Conservation (phyloP, 306 rosid genomes). For the Acacia melanoxylon region DNA sequence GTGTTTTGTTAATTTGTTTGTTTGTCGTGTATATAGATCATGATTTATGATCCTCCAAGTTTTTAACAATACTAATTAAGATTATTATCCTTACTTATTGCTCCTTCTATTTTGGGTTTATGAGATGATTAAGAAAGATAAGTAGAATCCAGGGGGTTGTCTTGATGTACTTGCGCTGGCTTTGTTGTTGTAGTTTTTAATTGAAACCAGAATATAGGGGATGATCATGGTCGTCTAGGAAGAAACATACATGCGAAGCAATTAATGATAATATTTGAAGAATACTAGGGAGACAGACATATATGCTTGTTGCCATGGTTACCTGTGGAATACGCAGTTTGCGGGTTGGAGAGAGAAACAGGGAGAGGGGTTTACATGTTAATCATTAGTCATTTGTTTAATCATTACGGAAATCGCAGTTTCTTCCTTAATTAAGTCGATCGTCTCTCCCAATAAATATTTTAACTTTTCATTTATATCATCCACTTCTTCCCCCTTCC, state of each 20-base stretch:
- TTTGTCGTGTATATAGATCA: neutral
- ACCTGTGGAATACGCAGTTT: neutral
- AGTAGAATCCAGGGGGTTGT: neutral
- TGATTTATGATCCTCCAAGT: neutral
- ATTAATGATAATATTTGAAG: neutral
- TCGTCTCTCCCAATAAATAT: neutral
- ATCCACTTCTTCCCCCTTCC: neutral
- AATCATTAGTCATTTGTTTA: constrained; percentile 16
- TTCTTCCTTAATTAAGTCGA: constrained; percentile 1
- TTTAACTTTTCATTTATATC: neutral
- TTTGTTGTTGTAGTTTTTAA: neutral
- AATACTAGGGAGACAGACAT: constrained; percentile 13
- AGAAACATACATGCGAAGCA: neutral
- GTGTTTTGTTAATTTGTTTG: neutral
- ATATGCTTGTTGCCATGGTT: constrained; percentile 15
- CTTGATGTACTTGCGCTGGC: constrained; percentile 1
- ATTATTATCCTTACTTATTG: neutral
- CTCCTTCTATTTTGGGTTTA: neutral
- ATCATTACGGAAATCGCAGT: constrained; percentile 30
- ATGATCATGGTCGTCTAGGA: neutral
- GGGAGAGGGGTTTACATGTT: neutral
- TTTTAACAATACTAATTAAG: neutral
- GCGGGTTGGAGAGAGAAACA: neutral
- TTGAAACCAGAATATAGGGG: neutral
- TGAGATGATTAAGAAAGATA: neutral